Percentiles rank a stretch among this genome's conserved stretches.
phyloP scores from a whole-genome alignment of 1,139 yeast species.

The Taiozyma onychis region DNA sequence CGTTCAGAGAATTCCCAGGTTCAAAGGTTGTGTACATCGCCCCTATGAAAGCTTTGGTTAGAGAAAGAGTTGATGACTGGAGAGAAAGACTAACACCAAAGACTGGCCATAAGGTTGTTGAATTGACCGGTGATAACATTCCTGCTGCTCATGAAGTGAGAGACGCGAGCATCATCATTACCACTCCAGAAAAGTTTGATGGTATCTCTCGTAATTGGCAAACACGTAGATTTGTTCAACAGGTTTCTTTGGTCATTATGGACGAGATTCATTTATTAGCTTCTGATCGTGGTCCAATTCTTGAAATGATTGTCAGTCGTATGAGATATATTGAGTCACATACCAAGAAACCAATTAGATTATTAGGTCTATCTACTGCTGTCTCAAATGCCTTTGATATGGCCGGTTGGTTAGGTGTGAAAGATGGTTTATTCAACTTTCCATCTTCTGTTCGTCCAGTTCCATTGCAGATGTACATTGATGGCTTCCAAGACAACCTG shows the following conservation, averaged over 20 bases:
- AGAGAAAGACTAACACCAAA: conserved; percentile 57
- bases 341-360: conserved; percentile 69
- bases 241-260: conserved; percentile 89
- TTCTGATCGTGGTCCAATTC: conserved; percentile 95
- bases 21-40: conserved; percentile 93
- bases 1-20: conserved; percentile 72
- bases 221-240: conserved; percentile 86
- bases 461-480: conserved; percentile 95
- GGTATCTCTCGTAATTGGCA: conserved; percentile 99
- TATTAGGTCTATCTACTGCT: conserved; percentile 95
- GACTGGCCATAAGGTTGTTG: conserved; percentile 71
- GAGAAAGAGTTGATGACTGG: conserved; percentile 98
- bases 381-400: conserved; percentile 96
- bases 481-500: conserved; percentile 92
- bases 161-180: conserved; percentile 86
- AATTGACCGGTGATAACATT: conserved; percentile 92
- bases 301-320: conserved; percentile 98
- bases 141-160: conserved; percentile 87
- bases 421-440: conserved; percentile 85
- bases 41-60: conserved; percentile 97
- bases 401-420: conserved; percentile 97
- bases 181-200: conserved; percentile 98
- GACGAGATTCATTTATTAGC: conserved; percentile 97
- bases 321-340: conserved; percentile 86
- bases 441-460: conserved; percentile 97